A percentile compares a stretch with the other conserved stretches of the same genome.
Conservation (phyloP, 352 stramenopile species). For the Phytophthora pistaciae region DNA sequence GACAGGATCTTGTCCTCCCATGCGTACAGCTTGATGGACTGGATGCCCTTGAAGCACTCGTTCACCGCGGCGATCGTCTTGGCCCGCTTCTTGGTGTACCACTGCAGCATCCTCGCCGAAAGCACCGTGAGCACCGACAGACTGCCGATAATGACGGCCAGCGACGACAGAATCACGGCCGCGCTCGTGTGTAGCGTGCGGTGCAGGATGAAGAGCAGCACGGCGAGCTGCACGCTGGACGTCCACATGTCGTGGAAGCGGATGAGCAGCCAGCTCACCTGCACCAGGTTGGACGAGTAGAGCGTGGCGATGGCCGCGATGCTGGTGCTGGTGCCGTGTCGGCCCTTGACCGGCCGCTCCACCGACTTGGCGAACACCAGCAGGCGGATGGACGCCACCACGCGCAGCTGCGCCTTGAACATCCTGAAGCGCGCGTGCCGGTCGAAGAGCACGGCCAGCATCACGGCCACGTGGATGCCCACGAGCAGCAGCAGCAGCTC, state of each 20-base stretch:
- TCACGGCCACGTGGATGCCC: constrained; percentile 33
- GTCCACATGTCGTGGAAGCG: constrained; percentile 49
- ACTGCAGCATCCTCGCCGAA: constrained; percentile 30
- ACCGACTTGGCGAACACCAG: constrained; percentile 52
- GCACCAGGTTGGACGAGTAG: constrained; percentile 49
- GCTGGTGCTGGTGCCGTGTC: constrained; percentile 38
- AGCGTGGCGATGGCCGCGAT: constrained; percentile 51
- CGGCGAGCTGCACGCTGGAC: constrained; percentile 34
- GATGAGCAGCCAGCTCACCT: constrained; percentile 42
- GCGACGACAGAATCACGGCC: constrained; percentile 31
- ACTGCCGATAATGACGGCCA: constrained; percentile 32
- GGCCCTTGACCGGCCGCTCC: constrained; percentile 31
- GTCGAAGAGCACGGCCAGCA: constrained; percentile 42
- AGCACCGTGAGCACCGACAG: constrained; percentile 40
- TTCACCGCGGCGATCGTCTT: constrained; percentile 47
- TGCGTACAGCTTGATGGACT: constrained; percentile 52
- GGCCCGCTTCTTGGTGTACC: constrained; percentile 49
- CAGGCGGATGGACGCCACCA: constrained; percentile 44
- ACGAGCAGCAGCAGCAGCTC: constrained; percentile 43
- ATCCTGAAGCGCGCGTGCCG: constrained; percentile 44
- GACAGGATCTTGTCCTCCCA: constrained; percentile 52
- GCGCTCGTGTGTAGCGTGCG: constrained; percentile 37
- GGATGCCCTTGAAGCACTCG: constrained; percentile 56
- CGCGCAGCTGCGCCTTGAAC: constrained; percentile 42
- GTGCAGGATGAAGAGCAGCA: constrained; percentile 43